phyloP scores from a whole-genome alignment of 2,329 filamentous ascomycete genomes.

The Chaetomium globosum region DNA sequence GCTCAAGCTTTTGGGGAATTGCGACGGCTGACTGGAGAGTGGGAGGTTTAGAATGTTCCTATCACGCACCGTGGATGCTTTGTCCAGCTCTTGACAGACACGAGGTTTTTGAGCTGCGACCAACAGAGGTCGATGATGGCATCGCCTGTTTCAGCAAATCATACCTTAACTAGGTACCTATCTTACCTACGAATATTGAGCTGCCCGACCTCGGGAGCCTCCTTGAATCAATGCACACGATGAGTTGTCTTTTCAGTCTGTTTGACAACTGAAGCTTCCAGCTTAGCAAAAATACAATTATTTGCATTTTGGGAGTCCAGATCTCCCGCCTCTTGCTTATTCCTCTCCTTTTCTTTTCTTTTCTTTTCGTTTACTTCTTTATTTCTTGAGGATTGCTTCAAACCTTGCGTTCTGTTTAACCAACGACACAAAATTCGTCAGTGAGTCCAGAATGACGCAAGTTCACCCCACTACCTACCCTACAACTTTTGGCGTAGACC shows the following conservation, averaged over 20 bases:
- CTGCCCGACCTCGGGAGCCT: not conserved
- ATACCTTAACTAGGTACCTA: too few relatives aligned
- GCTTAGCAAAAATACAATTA: not conserved
- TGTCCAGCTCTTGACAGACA: not conserved
- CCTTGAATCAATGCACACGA: not conserved
- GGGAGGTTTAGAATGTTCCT: not conserved
- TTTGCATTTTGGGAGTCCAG: not conserved
- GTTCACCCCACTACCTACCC: not conserved
- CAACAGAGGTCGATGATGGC: not conserved
- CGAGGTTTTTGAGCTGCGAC: not conserved
- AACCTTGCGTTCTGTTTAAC: not conserved
- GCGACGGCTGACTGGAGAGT: not conserved
- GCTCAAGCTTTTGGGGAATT: not conserved
- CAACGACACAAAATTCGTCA: not conserved
- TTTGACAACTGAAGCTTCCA: not conserved
- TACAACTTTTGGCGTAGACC: too few relatives aligned
- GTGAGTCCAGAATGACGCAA: not conserved
- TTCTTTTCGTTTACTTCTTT: not conserved
- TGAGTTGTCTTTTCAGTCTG: too few relatives aligned
- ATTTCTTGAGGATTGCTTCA: not conserved
- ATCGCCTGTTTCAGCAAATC: too few relatives aligned
- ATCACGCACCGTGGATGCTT: not conserved
- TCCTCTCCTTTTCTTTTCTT: not conserved
- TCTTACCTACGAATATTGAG: too few relatives aligned
- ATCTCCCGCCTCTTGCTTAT: not conserved